A percentile compares a stretch with the other conserved stretches of the same genome.
Evolutionary conservation across 805 yeast genomes (phyloP).

Genomic region (Saturnispora saitoi): DNA sequence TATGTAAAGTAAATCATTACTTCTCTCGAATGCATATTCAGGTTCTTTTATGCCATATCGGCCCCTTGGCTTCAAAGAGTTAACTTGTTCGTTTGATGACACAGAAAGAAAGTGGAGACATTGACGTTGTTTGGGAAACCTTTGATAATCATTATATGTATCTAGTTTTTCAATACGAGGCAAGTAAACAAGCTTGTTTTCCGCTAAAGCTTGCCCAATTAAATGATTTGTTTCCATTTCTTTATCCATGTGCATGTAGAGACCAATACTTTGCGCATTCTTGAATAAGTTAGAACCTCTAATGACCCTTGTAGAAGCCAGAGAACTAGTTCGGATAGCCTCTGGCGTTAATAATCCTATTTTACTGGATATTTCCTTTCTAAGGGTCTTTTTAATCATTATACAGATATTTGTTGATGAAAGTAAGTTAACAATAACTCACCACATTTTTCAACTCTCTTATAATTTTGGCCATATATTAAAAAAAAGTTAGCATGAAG

Average conservation of each 20-base stretch:
- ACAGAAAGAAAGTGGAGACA: slow-evolving; percentile 53
- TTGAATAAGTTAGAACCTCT: slow-evolving; percentile 27
- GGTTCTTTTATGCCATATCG: slow-evolving; percentile 67
- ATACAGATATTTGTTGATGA: background rate
- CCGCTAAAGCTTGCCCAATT: slow-evolving; percentile 41
- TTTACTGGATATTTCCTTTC: slow-evolving; percentile 5
- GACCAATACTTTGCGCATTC: slow-evolving; percentile 43
- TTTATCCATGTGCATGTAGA: slow-evolving; percentile 66
- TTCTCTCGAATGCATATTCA: slow-evolving; percentile 10
- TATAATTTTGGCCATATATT: no score
- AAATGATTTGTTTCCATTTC: slow-evolving; percentile 59
- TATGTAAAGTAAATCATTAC: slow-evolving; percentile 19
- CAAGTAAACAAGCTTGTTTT: slow-evolving; percentile 43
- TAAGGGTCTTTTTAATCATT: slow-evolving; percentile 2
- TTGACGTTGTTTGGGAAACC: slow-evolving; percentile 28
- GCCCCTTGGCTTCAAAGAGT: slow-evolving; percentile 53
- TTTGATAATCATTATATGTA: slow-evolving; percentile 21
- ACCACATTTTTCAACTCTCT: no score
- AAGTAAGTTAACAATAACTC: background rate
- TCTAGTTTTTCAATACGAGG: slow-evolving; percentile 37
- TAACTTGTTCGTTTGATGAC: slow-evolving; percentile 33
- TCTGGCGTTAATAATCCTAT: background rate
- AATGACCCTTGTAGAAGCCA: slow-evolving; percentile 5
- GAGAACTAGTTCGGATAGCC: background rate
- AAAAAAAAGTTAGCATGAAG: no score